Base-by-base conservation (phyloP, 495 filamentous ascomycete species). In the Penicillium cosmopolitanum region DNA sequence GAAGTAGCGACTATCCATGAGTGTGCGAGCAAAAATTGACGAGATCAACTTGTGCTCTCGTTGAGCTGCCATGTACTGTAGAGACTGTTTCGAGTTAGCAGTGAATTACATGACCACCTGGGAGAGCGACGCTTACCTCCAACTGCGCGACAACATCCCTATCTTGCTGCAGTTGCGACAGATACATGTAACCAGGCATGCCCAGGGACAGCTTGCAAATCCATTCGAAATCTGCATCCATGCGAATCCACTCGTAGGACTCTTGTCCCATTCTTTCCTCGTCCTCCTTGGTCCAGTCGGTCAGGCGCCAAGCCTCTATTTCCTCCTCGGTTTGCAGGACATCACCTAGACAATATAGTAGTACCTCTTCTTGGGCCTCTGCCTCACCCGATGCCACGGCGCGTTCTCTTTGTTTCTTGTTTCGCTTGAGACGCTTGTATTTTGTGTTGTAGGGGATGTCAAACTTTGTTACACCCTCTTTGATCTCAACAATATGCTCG, bases 371-470 rank as follows among this genome's bases (percentile, higher is more conserved):
- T 58, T 90, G 88, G 21, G 74, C 76, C 60, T 97, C 95, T 11
- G 80, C 75, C 66, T 91, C 88, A 4, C 84, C 82, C 23, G 84
- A 87, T 33, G 77, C 82, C 25, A 84, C 88, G 47, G 85, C 78
- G 46, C 91, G 84, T 69, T 97, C 95, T 73, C 90, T 90, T 63
- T 96, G 89, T 42, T 93, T 87, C 60, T 91, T 87, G 63, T 89
- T 97, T 33, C 94, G 85, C 77, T 99, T 99, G 36, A 99, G 80
- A 2, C 95, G 87, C 78, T 98, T 99, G 73, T 99, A 99, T 68
- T 99, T 99, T 0, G 95, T 99, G 67, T 98, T 98, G 67, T 99
- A 99, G 13, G 94, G 93, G 57, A 99, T 97, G 48, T 97, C 92
- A 56, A 97, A 88, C 57, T 86, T 89, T 7, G 87, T 89, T 40